phyloP scores from a whole-genome alignment of 2,329 filamentous ascomycete species.

The Aspergillus persii region DNA sequence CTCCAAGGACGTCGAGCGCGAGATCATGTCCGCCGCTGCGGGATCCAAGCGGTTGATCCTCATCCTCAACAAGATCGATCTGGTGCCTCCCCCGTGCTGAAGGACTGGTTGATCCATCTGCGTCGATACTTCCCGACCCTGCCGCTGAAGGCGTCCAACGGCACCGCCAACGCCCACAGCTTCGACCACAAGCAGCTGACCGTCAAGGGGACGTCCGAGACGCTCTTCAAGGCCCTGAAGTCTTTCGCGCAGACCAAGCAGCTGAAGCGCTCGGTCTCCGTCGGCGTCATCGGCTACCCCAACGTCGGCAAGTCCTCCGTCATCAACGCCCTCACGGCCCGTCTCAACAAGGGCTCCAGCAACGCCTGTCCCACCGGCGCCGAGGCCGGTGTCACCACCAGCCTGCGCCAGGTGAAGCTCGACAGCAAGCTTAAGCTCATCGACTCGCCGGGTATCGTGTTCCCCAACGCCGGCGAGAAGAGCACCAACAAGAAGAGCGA shows the following conservation, averaged over 20 bases:
- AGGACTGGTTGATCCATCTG: slow-evolving; percentile 79
- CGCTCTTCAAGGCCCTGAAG: slow-evolving; percentile 86
- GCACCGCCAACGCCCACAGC: slow-evolving; percentile 79
- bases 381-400: slow-evolving; percentile 88
- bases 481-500: slow-evolving; percentile 55
- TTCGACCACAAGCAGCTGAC: slow-evolving; percentile 92
- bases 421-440: slow-evolving; percentile 92
- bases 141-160: slow-evolving; percentile 78
- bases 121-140: slow-evolving; percentile 88
- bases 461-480: slow-evolving; percentile 61
- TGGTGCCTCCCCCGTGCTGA: slow-evolving; percentile 80
- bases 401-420: slow-evolving; percentile 84
- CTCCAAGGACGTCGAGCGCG: slow-evolving; percentile 85
- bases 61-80: slow-evolving; percentile 92
- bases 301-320: slow-evolving; percentile 97
- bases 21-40: slow-evolving; percentile 81
- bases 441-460: slow-evolving; percentile 92
- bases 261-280: slow-evolving; percentile 83
- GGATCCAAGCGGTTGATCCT: slow-evolving; percentile 86
- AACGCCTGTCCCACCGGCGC: slow-evolving; percentile 82
- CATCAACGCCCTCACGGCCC: slow-evolving; percentile 84
- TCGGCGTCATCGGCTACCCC: slow-evolving; percentile 92
- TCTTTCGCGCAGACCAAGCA: slow-evolving; percentile 79
- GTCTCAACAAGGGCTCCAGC: slow-evolving; percentile 62
- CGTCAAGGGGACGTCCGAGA: slow-evolving; percentile 78